Percentiles rank a stretch among this genome's conserved stretches.
phyloP scores from a whole-genome alignment of 2,329 filamentous ascomycete species.

The Coniochaeta sp. region DNA sequence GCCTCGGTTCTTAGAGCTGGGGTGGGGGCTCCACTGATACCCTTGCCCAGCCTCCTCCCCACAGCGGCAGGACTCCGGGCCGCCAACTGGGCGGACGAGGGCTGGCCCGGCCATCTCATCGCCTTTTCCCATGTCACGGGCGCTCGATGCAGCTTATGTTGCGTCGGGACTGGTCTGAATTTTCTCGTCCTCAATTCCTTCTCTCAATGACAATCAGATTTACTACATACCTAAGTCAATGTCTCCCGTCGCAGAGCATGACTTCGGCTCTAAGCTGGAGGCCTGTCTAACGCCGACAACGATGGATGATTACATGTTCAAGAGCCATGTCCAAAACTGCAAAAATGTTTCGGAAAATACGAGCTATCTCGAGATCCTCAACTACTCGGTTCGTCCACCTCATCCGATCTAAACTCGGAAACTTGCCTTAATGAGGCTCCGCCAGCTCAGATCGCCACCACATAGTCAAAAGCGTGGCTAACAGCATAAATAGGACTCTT shows the following conservation, averaged over 20 bases:
- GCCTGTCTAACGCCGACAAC: slow-evolving; percentile 5
- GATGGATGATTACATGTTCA: slow-evolving; percentile 56
- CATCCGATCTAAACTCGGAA: neutral
- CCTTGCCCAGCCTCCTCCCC: neutral
- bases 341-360: slow-evolving; percentile 42
- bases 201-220: neutral
- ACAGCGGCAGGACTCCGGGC: neutral
- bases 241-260: neutral
- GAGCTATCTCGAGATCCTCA: slow-evolving; percentile 50
- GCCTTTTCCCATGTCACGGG: neutral
- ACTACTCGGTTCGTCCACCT: slow-evolving; percentile 43
- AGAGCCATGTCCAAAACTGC: slow-evolving; percentile 37
- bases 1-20: neutral
- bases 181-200: neutral
- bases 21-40: neutral
- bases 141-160: neutral
- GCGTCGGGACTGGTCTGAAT: neutral
- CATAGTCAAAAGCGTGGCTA: neutral
- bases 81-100: neutral
- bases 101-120: neutral
- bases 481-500: slow-evolving; percentile 33
- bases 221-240: neutral
- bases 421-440: neutral
- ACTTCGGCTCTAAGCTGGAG: neutral
- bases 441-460: neutral